These are phyloP conservation scores for Didymella glomerata DNA, from an alignment of 2,329 filamentous ascomycete genomes.

Conservation along the genomic window DNA sequence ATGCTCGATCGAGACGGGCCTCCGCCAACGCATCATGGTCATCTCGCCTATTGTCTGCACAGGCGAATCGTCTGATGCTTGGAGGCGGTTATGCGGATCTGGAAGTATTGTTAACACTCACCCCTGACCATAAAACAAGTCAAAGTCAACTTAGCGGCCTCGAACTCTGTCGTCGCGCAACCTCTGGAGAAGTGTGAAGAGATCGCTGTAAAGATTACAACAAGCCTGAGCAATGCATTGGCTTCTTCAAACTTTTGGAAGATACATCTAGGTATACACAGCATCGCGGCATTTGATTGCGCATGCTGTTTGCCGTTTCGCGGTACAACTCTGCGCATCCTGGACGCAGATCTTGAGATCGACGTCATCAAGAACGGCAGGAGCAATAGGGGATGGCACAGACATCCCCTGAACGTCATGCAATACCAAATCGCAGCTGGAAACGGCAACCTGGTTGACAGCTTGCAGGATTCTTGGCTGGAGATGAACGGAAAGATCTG, in stretches of 20 bases:
- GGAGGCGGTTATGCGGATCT: background rate
- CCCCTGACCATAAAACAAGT: conserved; percentile 6
- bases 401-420: conserved; percentile 10
- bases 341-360: background rate
- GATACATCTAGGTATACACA: background rate
- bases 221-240: background rate
- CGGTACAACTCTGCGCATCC: background rate
- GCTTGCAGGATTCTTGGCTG: background rate
- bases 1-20: background rate
- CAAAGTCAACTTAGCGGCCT: background rate
- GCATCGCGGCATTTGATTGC: background rate
- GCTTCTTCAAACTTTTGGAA: background rate
- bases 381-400: conserved; percentile 1
- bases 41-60: background rate
- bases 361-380: conserved; percentile 9
- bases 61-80: background rate
- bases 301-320: background rate
- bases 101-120: conserved; percentile 9
- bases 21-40: conserved; percentile 7
- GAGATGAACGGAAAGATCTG: background rate
- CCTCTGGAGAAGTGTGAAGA: background rate
- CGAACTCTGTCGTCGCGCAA: background rate
- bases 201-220: background rate
- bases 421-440: background rate
- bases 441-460: background rate